A percentile compares a stretch with the other conserved stretches of the same genome.
Conservation (phyloP, 176 grass and related monocot species). For the Ensete glaucum region DNA sequence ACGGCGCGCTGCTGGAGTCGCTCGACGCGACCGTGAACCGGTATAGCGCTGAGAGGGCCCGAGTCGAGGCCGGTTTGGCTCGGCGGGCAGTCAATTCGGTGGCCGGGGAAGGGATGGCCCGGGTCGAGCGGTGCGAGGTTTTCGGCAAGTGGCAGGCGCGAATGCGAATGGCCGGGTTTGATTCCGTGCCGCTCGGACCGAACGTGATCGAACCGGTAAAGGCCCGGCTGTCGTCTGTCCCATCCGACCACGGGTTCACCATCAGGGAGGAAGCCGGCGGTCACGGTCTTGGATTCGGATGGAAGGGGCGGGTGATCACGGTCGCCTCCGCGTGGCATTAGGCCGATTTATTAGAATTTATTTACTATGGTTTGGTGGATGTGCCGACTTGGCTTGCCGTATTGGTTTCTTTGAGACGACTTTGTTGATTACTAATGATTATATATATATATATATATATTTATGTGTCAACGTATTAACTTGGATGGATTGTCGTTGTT, state of each 20-base stretch:
- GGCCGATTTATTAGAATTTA: background rate
- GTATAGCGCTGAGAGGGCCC: constrained; percentile 23
- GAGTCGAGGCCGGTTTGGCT: background rate
- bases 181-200: background rate
- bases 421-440: no score
- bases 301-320: constrained; percentile 62
- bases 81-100: constrained; percentile 9
- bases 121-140: constrained; percentile 16
- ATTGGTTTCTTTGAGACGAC: no score
- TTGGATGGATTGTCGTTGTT: no score
- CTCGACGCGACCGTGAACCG: constrained; percentile 31
- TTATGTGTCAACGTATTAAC: no score
- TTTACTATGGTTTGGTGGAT: background rate
- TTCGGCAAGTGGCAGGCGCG: constrained; percentile 17
- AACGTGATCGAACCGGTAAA: background rate
- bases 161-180: constrained; percentile 12
- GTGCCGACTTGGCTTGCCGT: background rate
- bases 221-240: background rate
- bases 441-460: no score
- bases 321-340: constrained; percentile 78
- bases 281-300: constrained; percentile 40
- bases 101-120: background rate
- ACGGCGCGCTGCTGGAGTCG: constrained; percentile 59
- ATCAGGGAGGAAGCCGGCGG: background rate
- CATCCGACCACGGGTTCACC: background rate